Evolutionary conservation across 345 rosid species (phyloP).

Genomic region (Erodium maritimum): DNA sequence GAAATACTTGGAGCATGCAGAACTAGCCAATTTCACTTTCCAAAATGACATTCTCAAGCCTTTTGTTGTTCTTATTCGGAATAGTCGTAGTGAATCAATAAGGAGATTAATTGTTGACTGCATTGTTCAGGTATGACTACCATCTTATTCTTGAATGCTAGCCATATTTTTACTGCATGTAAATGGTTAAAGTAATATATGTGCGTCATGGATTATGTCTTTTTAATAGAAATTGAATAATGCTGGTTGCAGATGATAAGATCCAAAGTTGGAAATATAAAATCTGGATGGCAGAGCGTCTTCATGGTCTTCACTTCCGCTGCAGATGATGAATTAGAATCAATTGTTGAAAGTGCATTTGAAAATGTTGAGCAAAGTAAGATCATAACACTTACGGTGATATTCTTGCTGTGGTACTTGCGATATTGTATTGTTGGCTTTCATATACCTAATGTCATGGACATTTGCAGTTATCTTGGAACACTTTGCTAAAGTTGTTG

Average conservation of each 20-base stretch:
- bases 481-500: conserved; percentile 95
- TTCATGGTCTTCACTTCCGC: conserved; percentile 90
- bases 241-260: conserved; percentile 57
- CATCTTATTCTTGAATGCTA: conserved; percentile 7
- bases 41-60: conserved; percentile 96
- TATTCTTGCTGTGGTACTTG: neutral
- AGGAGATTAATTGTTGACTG: conserved; percentile 88
- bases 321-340: conserved; percentile 76
- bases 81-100: conserved; percentile 61
- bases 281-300: conserved; percentile 92
- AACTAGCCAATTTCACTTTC: conserved; percentile 82
- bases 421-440: neutral
- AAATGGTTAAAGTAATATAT: neutral
- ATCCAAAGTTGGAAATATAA: conserved; percentile 86
- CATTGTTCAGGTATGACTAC: conserved; percentile 64
- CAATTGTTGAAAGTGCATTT: conserved; percentile 82
- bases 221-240: too few species aligned
- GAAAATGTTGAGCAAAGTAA: conserved; percentile 91
- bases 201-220: neutral
- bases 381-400: conserved; percentile 1
- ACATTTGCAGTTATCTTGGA: conserved; percentile 81
- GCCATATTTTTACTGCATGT: conserved; percentile 2
- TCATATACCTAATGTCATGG: neutral
- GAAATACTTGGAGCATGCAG: conserved; percentile 88
- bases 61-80: conserved; percentile 81